Percentiles rank a stretch among this genome's conserved stretches.
Conservation (phyloP, 176 grass and related monocot species). For the Hordeum vulgare region DNA sequence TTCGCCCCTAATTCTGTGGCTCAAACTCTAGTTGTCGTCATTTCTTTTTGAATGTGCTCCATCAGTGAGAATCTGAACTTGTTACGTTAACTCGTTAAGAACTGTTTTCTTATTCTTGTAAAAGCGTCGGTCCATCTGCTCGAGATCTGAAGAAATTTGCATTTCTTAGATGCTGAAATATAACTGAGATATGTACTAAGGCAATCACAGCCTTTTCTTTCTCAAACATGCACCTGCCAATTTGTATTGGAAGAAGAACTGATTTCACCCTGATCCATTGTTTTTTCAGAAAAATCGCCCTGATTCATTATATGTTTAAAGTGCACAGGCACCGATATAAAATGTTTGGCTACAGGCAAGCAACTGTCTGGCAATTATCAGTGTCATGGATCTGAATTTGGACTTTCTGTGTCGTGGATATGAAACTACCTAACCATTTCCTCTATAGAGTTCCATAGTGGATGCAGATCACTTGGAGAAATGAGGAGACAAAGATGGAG, state of each 20-base stretch:
- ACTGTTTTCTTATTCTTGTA: not conserved
- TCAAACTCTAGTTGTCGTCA: not conserved
- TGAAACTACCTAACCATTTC: not conserved
- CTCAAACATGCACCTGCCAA: not conserved
- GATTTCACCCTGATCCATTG: not conserved
- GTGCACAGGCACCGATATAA: not conserved
- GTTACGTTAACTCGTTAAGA: not conserved
- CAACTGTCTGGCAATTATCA: not conserved
- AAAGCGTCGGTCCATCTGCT: not conserved
- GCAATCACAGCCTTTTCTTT: not conserved
- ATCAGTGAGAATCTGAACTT: not conserved
- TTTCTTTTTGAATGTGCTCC: constrained; percentile 1
- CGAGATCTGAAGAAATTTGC: not conserved
- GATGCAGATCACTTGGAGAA: not conserved
- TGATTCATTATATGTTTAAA: not conserved
- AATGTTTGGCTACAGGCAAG: not conserved
- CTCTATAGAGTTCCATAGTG: not conserved
- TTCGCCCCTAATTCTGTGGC: not conserved
- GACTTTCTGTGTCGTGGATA: not conserved
- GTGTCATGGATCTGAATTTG: not conserved
- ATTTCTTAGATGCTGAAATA: constrained; percentile 5
- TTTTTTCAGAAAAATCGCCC: not conserved
- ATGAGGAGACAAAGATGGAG: not conserved
- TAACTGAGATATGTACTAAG: not conserved
- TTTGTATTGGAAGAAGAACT: not conserved